Base-by-base conservation (phyloP, 805 yeast species). In the Hanseniaspora taiwanica region DNA sequence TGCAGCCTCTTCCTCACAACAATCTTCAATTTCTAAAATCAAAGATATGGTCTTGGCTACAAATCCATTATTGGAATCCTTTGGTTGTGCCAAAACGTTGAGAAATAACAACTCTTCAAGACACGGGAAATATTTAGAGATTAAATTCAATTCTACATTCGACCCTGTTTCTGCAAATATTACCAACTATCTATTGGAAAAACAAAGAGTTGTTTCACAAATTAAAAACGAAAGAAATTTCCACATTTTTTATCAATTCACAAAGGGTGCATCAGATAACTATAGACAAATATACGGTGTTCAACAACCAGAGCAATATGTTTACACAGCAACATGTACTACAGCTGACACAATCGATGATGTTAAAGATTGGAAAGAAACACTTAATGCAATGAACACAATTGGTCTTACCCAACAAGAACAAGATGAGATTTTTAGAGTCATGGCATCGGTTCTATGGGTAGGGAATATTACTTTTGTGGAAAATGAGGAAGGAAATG, bases 1-100 rank as follows among this genome's bases (percentile, higher is more conserved):
- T 27, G 76, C 87, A 19, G 94, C 86, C 3, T 78, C 91, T 2
- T 69, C 76, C 13, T 58, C 69, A 6, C 62, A 76, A 6, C 69
- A 81, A 17, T 68, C 67, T n/a, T 74, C 75, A 14, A 89, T 91
- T 52, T 76, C 81, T 46, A 78, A 76, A 53, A 87, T 89, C 61
- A 91, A 87, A 59, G 96, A 91, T 55, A 91, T 91, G 93, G 97
- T 91, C 9, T 68, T 91, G 48, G 98, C 99, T 14, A 91, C 98
- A 2, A 91, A 91, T 57, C 97, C 97, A 2, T 81, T 91, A 51
- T 81, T 91, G 80, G 98, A 91, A 64, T 91, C 97, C 0, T 91
- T 91, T 62, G 98, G 98, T 68, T 91, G 93, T 60, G 97, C 98
- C 6, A 89, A 89, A 58, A 89, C 98, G 2, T 81, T 95, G 16